phyloP scores from a whole-genome alignment of 2,329 filamentous ascomycete genomes.

The Chrysoporthe puriensis region DNA sequence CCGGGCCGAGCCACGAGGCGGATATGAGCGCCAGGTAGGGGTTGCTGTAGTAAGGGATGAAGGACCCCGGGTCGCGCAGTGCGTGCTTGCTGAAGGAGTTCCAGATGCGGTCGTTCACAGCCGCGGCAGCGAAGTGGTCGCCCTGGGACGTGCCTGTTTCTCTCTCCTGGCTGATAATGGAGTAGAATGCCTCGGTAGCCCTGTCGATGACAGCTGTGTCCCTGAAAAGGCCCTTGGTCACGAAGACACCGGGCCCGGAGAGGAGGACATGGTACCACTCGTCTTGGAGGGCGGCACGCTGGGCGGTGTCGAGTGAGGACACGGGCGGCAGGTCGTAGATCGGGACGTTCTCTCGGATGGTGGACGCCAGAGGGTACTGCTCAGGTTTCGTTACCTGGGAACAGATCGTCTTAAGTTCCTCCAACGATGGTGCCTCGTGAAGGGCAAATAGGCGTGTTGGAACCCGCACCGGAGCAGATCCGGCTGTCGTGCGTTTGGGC shows the following conservation, averaged over 20 bases:
- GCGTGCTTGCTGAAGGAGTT: slow-evolving; percentile 68
- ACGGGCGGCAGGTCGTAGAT: slow-evolving; percentile 54
- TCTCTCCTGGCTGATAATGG: slow-evolving; percentile 52
- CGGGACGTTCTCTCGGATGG: slow-evolving; percentile 55
- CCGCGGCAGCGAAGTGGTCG: slow-evolving; percentile 63
- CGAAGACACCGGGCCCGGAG: slow-evolving; percentile 61
- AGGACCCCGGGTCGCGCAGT: slow-evolving; percentile 53
- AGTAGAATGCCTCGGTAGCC: slow-evolving; percentile 51
- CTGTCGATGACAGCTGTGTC: slow-evolving; percentile 45
- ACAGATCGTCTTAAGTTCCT: slow-evolving; percentile 49
- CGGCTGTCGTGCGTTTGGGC: background rate
- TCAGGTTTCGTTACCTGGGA: slow-evolving; percentile 41
- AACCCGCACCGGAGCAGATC: too few species aligned
- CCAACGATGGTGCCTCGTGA: slow-evolving; percentile 42
- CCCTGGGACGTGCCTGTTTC: slow-evolving; percentile 45
- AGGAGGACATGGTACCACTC: slow-evolving; percentile 64
- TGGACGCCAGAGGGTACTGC: slow-evolving; percentile 52
- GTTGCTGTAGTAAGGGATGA: slow-evolving; percentile 62
- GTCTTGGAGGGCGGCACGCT: slow-evolving; percentile 52
- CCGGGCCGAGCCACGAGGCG: slow-evolving; percentile 61
- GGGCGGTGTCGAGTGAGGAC: slow-evolving; percentile 32
- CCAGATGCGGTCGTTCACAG: slow-evolving; percentile 65
- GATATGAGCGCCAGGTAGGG: slow-evolving; percentile 58
- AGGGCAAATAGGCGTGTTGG: slow-evolving; percentile 32
- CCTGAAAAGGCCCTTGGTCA: slow-evolving; percentile 58